Percentiles rank a stretch among this genome's conserved stretches.
Conservation (phyloP, 306 rosid species). For the Citrullus mucosospermus region DNA sequence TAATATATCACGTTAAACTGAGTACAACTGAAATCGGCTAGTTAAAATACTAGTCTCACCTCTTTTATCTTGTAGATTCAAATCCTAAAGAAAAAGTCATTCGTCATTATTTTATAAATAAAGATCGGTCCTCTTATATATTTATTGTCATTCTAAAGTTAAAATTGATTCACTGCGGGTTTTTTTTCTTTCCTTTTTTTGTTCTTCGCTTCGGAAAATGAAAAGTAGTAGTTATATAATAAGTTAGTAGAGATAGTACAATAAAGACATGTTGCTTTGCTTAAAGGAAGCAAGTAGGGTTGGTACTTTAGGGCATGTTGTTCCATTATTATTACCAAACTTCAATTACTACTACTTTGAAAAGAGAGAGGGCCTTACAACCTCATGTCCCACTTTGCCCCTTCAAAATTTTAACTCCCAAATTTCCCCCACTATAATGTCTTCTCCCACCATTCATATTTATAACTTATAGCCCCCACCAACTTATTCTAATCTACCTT, state of each 20-base stretch:
- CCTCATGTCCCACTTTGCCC: not conserved
- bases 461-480: not conserved
- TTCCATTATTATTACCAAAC: constrained; percentile 3
- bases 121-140: not conserved
- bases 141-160: not conserved
- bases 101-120: not conserved
- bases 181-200: too few species aligned
- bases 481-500: not conserved
- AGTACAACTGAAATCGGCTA: not conserved
- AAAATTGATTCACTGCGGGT: not conserved
- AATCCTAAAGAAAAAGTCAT: not conserved
- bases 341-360: not conserved
- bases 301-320: constrained; percentile 4
- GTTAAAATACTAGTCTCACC: not conserved
- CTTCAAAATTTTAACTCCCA: not conserved
- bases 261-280: not conserved
- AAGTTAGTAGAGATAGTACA: not conserved
- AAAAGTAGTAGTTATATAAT: constrained; percentile 1
- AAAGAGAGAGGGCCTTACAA: not conserved
- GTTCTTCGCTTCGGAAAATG: not conserved
- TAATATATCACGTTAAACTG: not conserved
- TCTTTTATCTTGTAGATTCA: not conserved
- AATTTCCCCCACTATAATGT: not conserved
- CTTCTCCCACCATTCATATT: not conserved
- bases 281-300: not conserved